phyloP scores from a whole-genome alignment of 257 asterid genomes.

The Voacanga thouarsii region DNA sequence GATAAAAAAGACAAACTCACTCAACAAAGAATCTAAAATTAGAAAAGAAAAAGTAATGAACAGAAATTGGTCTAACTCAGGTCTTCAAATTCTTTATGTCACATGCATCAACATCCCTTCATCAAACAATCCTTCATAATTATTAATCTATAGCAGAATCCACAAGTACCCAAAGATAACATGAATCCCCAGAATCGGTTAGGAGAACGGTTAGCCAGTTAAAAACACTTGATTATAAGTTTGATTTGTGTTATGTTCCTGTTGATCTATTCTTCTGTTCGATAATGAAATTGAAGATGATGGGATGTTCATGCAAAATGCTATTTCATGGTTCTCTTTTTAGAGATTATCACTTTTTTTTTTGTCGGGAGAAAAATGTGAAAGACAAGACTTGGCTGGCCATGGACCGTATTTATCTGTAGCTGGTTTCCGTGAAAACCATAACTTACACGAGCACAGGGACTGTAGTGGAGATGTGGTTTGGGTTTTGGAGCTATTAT shows the following conservation, averaged over 20 bases:
- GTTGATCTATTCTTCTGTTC: too few species aligned
- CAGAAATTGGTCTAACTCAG: slow-evolving; percentile 21
- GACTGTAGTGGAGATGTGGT: not conserved
- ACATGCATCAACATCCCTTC: slow-evolving; percentile 35
- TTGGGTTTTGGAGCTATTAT: not conserved
- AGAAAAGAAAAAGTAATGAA: slow-evolving; percentile 27
- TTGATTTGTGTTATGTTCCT: too few species aligned
- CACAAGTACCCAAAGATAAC: too few species aligned
- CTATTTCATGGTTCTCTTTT: too few species aligned
- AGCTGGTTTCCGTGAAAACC: not conserved
- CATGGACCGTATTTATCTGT: not conserved
- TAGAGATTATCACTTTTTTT: too few species aligned
- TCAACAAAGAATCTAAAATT: slow-evolving; percentile 29
- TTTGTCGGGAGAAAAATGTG: not conserved
- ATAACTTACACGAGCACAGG: not conserved
- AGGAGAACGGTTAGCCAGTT: too few species aligned
- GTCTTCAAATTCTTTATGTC: slow-evolving; percentile 31
- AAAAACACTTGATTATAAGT: too few species aligned
- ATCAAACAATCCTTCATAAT: not conserved
- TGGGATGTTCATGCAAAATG: too few species aligned
- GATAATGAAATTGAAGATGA: too few species aligned
- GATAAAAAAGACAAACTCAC: slow-evolving; percentile 21
- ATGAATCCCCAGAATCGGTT: too few species aligned
- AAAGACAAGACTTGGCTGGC: not conserved
- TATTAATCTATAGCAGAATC: not conserved